Evolutionary conservation across 2,329 filamentous ascomycete genomes (phyloP).

Genomic region (Calycina herbarum): DNA sequence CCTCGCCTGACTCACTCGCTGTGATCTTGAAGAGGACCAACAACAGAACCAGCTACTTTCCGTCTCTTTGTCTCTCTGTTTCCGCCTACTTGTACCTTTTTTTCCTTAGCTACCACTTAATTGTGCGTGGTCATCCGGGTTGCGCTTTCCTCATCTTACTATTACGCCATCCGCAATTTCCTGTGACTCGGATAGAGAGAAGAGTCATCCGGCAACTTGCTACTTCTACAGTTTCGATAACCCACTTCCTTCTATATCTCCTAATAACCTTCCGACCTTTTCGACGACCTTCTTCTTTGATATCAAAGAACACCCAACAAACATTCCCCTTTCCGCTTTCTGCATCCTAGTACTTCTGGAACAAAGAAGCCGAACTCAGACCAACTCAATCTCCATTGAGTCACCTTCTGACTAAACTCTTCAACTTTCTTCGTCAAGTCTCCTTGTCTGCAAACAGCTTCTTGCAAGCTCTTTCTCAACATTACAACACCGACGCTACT

Average conservation of each 20-base stretch:
- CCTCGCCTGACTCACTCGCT: slow-evolving; percentile 30
- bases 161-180: slow-evolving; percentile 1
- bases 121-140: slow-evolving; percentile 24
- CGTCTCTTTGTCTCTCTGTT: slow-evolving; percentile 21
- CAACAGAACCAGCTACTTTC: slow-evolving; percentile 1
- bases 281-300: slow-evolving; percentile 14
- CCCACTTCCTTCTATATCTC: slow-evolving; percentile 5
- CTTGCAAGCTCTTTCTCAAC: neutral
- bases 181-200: neutral
- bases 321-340: neutral
- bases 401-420: slow-evolving; percentile 11
- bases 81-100: neutral
- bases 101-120: slow-evolving; percentile 25
- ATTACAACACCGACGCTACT: slow-evolving; percentile 4
- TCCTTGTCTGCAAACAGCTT: neutral
- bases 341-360: neutral
- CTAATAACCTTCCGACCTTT: slow-evolving; percentile 17
- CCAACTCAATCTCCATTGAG: slow-evolving; percentile 7
- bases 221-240: slow-evolving; percentile 27
- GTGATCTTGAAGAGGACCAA: slow-evolving; percentile 14
- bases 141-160: slow-evolving; percentile 19
- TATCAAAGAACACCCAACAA: neutral
- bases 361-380: slow-evolving; percentile 12
- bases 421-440: neutral
- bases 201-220: slow-evolving; percentile 30